Evolutionary conservation across 768 basidiomycete genomes (phyloP).

Genomic region (Leccinum arenicola): DNA sequence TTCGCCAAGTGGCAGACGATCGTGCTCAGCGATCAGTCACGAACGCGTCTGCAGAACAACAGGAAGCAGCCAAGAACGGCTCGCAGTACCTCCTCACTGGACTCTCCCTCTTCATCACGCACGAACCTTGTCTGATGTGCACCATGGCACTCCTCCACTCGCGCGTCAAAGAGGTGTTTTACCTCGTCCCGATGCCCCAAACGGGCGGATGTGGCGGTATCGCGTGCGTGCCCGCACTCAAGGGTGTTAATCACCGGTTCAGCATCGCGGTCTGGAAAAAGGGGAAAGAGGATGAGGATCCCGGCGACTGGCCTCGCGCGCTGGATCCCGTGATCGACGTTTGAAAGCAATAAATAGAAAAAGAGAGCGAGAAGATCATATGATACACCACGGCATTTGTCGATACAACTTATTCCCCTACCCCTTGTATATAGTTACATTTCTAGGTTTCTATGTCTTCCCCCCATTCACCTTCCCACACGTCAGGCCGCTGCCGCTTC

Average conservation of each 20-base stretch:
- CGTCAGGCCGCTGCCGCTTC: not conserved
- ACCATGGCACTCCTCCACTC: slow-evolving; percentile 95
- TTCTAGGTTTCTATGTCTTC: not conserved
- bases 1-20: slow-evolving; percentile 62
- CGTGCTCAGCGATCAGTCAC: slow-evolving; percentile 31
- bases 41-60: not conserved
- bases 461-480: no score
- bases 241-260: slow-evolving; percentile 89
- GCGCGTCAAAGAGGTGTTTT: slow-evolving; percentile 84
- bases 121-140: slow-evolving; percentile 99
- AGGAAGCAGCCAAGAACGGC: slow-evolving; percentile 47
- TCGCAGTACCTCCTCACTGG: slow-evolving; percentile 87
- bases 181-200: slow-evolving; percentile 64
- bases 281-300: not conserved
- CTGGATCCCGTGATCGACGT: slow-evolving; percentile 20
- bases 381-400: not conserved
- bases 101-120: slow-evolving; percentile 81
- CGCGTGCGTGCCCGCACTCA: slow-evolving; percentile 73
- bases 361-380: not conserved
- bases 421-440: not conserved
- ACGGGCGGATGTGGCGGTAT: slow-evolving; percentile 87
- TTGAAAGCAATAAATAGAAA: not conserved
- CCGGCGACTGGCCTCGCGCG: not conserved
- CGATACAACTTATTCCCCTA: not conserved
- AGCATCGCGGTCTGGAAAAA: slow-evolving; percentile 65